Evolutionary conservation across 2,329 filamentous ascomycete genomes (phyloP).

Genomic region (Helicocarpus griseus): DNA sequence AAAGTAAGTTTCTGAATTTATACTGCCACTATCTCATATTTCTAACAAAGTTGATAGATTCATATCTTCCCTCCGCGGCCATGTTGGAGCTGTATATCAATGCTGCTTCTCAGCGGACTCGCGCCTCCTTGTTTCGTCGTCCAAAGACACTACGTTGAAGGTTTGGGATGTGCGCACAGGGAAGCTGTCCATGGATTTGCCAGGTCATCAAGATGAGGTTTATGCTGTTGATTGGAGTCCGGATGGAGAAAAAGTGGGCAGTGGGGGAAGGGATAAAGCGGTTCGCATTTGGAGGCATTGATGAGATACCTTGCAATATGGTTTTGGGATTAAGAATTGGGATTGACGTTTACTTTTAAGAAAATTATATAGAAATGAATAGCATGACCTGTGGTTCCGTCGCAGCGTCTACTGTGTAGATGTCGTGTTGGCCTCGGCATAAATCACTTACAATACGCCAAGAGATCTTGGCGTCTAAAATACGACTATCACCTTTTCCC

Average conservation of each 20-base stretch:
- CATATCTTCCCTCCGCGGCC: conserved; percentile 76
- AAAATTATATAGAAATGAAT: too few species aligned
- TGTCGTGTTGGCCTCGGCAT: too few species aligned
- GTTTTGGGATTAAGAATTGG: too few species aligned
- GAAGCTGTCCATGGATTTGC: conserved; percentile 73
- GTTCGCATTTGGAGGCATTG: conserved; percentile 57
- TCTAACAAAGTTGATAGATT: conserved; percentile 46
- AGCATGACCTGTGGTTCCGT: too few species aligned
- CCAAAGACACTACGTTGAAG: conserved; percentile 88
- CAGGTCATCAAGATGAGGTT: conserved; percentile 85
- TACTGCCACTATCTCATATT: conserved; percentile 5
- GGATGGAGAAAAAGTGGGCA: conserved; percentile 79
- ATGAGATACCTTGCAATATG: conserved; percentile 1
- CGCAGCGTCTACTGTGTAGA: too few species aligned
- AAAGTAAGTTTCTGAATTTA: conserved; percentile 31
- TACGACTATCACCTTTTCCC: too few species aligned
- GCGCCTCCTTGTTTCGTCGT: conserved; percentile 73
- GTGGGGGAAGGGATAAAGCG: conserved; percentile 83
- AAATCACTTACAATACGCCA: too few species aligned
- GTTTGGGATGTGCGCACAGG: conserved; percentile 85
- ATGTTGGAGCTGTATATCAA: conserved; percentile 87
- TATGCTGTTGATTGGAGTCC: conserved; percentile 93
- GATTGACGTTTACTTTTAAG: too few species aligned
- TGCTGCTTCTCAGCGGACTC: conserved; percentile 89
- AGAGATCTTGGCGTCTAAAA: too few species aligned